Percentiles rank a stretch among this genome's conserved stretches.
These are phyloP conservation scores for Apiospora marii DNA, from an alignment of 2,329 filamentous ascomycete genomes.

Conservation along the genomic window DNA sequence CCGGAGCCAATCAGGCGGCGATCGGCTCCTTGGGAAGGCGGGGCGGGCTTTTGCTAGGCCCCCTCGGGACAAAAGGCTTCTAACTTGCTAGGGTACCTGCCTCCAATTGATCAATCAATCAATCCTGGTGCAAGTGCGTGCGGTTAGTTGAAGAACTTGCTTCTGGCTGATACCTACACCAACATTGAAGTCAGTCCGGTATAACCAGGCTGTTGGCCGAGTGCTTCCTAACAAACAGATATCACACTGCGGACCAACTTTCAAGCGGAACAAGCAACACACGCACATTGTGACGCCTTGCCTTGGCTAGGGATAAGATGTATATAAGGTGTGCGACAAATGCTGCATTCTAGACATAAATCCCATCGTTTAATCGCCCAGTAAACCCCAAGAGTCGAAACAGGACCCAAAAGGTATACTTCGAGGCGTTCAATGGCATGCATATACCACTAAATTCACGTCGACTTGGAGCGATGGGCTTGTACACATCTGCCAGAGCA, in stretches of 20 bases:
- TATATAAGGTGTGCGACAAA: not conserved
- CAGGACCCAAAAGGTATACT: not conserved
- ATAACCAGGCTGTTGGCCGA: not conserved
- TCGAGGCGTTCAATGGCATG: constrained; percentile 12
- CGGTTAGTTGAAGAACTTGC: not conserved
- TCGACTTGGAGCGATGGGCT: constrained; percentile 37
- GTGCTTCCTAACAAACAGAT: not conserved
- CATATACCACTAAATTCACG: not conserved
- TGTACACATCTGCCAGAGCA: constrained; percentile 36
- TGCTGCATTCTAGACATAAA: constrained; percentile 1
- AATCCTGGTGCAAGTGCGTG: not conserved
- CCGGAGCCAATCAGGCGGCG: not conserved
- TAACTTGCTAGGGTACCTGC: not conserved
- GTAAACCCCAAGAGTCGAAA: not conserved
- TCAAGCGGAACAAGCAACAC: not conserved
- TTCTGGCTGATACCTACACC: not conserved
- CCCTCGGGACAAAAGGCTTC: not conserved
- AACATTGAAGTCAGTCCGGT: too few species aligned
- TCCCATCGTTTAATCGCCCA: not conserved
- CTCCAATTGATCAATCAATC: constrained; percentile 8
- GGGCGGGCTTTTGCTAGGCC: not conserved
- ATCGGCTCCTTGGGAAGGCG: not conserved
- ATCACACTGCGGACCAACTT: not conserved
- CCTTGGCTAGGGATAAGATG: not conserved
- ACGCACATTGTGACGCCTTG: not conserved